phyloP scores from a whole-genome alignment of 768 basidiomycete genomes.

The Phanerochaete carnosa region DNA sequence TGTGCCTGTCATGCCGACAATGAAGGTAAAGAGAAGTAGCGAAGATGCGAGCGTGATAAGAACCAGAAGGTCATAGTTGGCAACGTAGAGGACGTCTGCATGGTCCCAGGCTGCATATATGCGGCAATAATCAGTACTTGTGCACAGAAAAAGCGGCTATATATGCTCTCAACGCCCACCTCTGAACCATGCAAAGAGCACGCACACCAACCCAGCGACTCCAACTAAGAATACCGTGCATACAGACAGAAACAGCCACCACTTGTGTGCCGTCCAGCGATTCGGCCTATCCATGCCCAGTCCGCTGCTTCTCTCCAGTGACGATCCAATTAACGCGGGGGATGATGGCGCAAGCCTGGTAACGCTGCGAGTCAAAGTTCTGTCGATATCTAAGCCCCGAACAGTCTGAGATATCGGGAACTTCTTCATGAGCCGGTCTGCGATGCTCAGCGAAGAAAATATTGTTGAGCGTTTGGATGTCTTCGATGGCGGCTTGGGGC shows the following conservation, averaged over 20 bases:
- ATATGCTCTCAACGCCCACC: constrained; percentile 31
- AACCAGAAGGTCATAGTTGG: constrained; percentile 52
- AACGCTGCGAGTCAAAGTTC: not conserved
- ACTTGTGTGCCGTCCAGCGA: constrained; percentile 63
- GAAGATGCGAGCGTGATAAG: constrained; percentile 58
- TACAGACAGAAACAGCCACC: constrained; percentile 55
- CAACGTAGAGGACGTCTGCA: constrained; percentile 61
- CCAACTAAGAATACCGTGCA: constrained; percentile 54
- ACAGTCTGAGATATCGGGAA: constrained; percentile 42
- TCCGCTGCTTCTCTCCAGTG: constrained; percentile 33
- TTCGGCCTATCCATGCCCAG: constrained; percentile 37
- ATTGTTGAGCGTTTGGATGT: constrained; percentile 9
- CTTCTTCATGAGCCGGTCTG: constrained; percentile 46
- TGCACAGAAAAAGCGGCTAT: not conserved
- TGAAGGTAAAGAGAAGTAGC: constrained; percentile 52
- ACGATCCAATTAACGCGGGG: constrained; percentile 19
- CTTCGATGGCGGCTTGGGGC: not conserved
- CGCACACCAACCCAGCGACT: constrained; percentile 43
- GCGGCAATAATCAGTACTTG: not conserved
- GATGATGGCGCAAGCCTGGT: constrained; percentile 3
- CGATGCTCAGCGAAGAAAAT: constrained; percentile 18
- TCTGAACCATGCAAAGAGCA: constrained; percentile 58
- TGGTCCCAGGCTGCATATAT: constrained; percentile 50
- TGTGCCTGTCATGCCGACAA: constrained; percentile 57
- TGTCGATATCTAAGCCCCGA: constrained; percentile 7